Evolutionary conservation across 192 early-diverging fungal species (phyloP), one percentile per base, ranked within the genome.

Genomic region (Gonapodya sp.): DNA sequence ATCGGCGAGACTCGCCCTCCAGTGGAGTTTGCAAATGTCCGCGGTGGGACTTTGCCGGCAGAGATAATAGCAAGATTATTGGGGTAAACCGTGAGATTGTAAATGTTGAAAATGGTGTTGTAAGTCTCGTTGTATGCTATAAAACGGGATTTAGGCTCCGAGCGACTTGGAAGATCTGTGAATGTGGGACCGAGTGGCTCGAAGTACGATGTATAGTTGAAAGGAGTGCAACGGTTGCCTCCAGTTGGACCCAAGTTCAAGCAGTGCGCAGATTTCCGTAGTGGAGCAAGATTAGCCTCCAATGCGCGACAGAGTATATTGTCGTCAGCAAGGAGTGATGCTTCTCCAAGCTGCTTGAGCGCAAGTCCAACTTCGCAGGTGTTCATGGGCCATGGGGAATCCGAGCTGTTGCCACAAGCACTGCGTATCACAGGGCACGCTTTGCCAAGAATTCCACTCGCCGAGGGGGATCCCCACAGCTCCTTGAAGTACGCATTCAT

Each of bases 1-100:
- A 82, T 37, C n/a, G 81, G 81, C 80, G 80, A 82, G 35, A 82
- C 81, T 35, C 81, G 81, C 18, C 81, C 81, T 34, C 34, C 80
- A 8, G 79, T 82, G 79, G 18, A 81, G 79, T 82, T 82, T 2
- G 81, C 18, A 36, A 82, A 82, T 8, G 81, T 81, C 2, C 81
- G 80, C 30, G 31, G 80, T 30, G 81, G 80, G 14, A 36, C 34
- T 24, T 31, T 82, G 8, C 81, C 81, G 8, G 34, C 36, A 16
- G 78, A 31, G 35, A 82, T 36, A 36, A 82, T 35, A 14, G 33
- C 80, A 18, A 82, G 35, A 80, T 82, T 82, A 80, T 31, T 82
- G 32, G 81, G 81, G 80, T 33, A 82, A 34, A 80, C 35, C 16
- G 81, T 82, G 32, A 82, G 80, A 36, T 82, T 82, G 78, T 82